phyloP scores from a whole-genome alignment of 306 rosid genomes.

The Begonia fuchsioides region DNA sequence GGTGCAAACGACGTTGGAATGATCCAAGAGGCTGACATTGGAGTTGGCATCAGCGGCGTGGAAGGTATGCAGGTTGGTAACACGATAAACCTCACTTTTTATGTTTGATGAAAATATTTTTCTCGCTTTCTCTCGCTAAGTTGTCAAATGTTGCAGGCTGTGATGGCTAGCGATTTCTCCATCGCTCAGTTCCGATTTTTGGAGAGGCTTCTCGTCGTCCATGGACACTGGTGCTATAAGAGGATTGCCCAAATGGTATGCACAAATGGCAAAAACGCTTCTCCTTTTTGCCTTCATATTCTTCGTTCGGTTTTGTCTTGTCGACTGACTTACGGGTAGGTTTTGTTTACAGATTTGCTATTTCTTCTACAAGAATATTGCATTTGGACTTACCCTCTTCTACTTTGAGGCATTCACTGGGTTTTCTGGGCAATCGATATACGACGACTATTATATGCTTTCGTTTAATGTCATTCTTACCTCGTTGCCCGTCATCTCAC shows the following conservation, averaged over 20 bases:
- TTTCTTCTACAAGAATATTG: slow-evolving; percentile 96
- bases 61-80: slow-evolving; percentile 99
- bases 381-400: slow-evolving; percentile 95
- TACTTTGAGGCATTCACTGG: slow-evolving; percentile 90
- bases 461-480: slow-evolving; percentile 87
- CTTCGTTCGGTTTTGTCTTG: neutral
- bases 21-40: slow-evolving; percentile 99
- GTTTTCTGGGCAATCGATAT: slow-evolving; percentile 92
- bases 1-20: slow-evolving; percentile 99
- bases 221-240: slow-evolving; percentile 99
- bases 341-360: slow-evolving; percentile 74
- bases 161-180: slow-evolving; percentile 97
- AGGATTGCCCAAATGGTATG: slow-evolving; percentile 98
- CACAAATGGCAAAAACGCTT: neutral
- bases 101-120: neutral
- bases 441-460: slow-evolving; percentile 93
- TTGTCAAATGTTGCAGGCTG: slow-evolving; percentile 57
- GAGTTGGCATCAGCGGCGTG: slow-evolving; percentile 97
- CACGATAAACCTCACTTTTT: slow-evolving; percentile 5
- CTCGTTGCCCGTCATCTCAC: slow-evolving; percentile 96
- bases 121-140: neutral
- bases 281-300: too few relatives aligned
- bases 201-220: slow-evolving; percentile 97
- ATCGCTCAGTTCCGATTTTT: slow-evolving; percentile 85
- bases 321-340: neutral